Evolutionary conservation across 495 filamentous ascomycete genomes (phyloP).

Genomic region (Acidiella bohemica): DNA sequence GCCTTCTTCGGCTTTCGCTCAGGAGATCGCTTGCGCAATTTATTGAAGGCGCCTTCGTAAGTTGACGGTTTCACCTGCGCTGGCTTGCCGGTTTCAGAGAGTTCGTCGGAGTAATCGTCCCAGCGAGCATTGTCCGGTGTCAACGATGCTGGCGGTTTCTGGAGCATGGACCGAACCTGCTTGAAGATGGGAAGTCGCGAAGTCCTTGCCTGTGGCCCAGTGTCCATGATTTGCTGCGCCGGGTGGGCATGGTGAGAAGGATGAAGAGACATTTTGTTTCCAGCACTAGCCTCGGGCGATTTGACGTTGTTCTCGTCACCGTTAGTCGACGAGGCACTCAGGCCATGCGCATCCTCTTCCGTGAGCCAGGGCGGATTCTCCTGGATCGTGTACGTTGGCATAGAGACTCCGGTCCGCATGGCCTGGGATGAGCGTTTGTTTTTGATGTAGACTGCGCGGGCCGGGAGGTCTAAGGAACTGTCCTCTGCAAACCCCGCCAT

Average conservation of each 20-base stretch:
- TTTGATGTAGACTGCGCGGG: constrained; percentile 7
- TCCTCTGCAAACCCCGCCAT: too few species aligned
- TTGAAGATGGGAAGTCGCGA: constrained; percentile 19
- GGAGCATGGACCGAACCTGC: constrained; percentile 17
- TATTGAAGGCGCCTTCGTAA: constrained; percentile 10
- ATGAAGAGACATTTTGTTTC: constrained; percentile 3
- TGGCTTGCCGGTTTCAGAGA: constrained; percentile 8
- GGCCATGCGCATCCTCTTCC: neutral
- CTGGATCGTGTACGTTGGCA: constrained; percentile 15
- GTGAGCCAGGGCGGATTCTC: constrained; percentile 9
- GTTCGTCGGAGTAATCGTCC: constrained; percentile 16
- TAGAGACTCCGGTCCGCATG: constrained; percentile 3
- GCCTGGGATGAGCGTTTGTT: constrained; percentile 11
- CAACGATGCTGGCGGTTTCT: constrained; percentile 12
- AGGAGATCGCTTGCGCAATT: constrained; percentile 10
- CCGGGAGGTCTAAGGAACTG: constrained; percentile 2
- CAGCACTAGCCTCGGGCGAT: neutral
- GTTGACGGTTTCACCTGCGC: constrained; percentile 10
- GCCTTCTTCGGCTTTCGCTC: constrained; percentile 1
- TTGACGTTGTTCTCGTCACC: constrained; percentile 7
- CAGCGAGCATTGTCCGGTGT: constrained; percentile 12
- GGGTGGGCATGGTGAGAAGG: constrained; percentile 17
- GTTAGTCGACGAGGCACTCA: constrained; percentile 4
- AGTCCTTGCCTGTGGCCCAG: constrained; percentile 7
- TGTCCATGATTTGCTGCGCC: constrained; percentile 13